Percentiles rank a stretch among this genome's conserved stretches.
These are phyloP conservation scores for Geosmithia flava DNA, from an alignment of 2,329 filamentous ascomycete species.

Conservation along the genomic window DNA sequence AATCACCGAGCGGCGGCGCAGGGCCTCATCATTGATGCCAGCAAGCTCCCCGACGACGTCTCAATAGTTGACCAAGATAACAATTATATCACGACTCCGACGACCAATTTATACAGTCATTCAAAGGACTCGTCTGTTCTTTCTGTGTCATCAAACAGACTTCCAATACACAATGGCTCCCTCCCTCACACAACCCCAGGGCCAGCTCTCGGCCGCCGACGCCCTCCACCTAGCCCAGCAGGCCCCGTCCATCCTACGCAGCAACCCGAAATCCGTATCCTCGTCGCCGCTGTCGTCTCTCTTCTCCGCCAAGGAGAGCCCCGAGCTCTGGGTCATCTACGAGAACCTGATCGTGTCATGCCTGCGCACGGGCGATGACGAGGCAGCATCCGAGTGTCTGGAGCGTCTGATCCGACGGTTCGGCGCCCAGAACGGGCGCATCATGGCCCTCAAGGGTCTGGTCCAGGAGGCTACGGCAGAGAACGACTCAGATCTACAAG, in stretches of 20 bases:
- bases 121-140: too few species aligned
- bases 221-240: slow-evolving; percentile 48
- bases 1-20: background rate
- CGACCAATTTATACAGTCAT: too few species aligned
- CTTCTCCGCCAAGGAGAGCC: slow-evolving; percentile 50
- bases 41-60: background rate
- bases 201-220: slow-evolving; percentile 40
- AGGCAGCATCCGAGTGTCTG: slow-evolving; percentile 63
- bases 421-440: slow-evolving; percentile 69
- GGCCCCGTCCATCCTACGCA: slow-evolving; percentile 43
- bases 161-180: slow-evolving; percentile 33
- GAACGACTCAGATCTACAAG: slow-evolving; percentile 50
- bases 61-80: too few species aligned
- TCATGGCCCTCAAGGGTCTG: slow-evolving; percentile 73
- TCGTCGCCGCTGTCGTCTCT: slow-evolving; percentile 40
- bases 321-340: slow-evolving; percentile 73
- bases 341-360: slow-evolving; percentile 81
- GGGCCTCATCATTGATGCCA: background rate
- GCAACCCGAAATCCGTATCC: slow-evolving; percentile 39
- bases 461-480: slow-evolving; percentile 73
- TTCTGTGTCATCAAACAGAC: too few species aligned
- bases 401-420: slow-evolving; percentile 70
- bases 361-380: slow-evolving; percentile 72
- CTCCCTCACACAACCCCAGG: slow-evolving; percentile 43
- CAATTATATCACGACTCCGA: too few species aligned